These are phyloP conservation scores for Exophiala mesophila DNA, from an alignment of 2,329 filamentous ascomycete species.

Conservation along the genomic window DNA sequence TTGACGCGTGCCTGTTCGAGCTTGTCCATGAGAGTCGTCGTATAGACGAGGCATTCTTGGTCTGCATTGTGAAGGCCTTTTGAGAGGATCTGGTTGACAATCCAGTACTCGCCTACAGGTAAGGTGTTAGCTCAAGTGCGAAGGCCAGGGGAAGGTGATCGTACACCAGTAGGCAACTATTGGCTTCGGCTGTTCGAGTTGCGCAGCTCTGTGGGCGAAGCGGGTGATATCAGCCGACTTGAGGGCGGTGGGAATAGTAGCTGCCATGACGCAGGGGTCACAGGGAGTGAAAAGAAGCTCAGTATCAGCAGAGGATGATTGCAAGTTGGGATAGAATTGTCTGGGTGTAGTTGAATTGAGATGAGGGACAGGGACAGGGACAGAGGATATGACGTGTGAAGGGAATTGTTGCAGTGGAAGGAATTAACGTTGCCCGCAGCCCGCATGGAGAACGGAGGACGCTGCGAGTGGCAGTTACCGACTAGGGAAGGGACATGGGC, in stretches of 20 bases:
- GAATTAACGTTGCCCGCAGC: too few relatives aligned
- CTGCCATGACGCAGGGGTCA: constrained; percentile 55
- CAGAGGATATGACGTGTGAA: not conserved
- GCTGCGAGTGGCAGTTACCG: too few relatives aligned
- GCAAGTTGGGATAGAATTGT: too few relatives aligned
- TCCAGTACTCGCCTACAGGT: constrained; percentile 88
- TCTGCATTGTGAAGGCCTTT: constrained; percentile 73
- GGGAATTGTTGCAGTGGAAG: too few relatives aligned
- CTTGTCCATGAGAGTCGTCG: constrained; percentile 81
- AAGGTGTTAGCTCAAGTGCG: too few relatives aligned
- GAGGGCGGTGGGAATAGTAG: constrained; percentile 64
- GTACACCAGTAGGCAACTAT: constrained; percentile 93
- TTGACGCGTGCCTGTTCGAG: constrained; percentile 63
- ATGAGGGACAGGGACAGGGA: not conserved
- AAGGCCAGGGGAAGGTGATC: too few relatives aligned
- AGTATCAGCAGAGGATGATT: too few relatives aligned
- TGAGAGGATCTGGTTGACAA: constrained; percentile 83
- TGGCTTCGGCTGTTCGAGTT: constrained; percentile 79
- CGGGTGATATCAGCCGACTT: constrained; percentile 77
- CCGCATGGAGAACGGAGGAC: too few relatives aligned
- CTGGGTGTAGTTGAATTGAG: too few relatives aligned
- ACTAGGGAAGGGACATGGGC: too few relatives aligned
- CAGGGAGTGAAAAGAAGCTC: not conserved
- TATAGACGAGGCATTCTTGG: constrained; percentile 74
- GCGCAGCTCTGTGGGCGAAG: constrained; percentile 75